Evolutionary conservation across 345 rosid species (phyloP).

Genomic region (Citrus trifoliata): DNA sequence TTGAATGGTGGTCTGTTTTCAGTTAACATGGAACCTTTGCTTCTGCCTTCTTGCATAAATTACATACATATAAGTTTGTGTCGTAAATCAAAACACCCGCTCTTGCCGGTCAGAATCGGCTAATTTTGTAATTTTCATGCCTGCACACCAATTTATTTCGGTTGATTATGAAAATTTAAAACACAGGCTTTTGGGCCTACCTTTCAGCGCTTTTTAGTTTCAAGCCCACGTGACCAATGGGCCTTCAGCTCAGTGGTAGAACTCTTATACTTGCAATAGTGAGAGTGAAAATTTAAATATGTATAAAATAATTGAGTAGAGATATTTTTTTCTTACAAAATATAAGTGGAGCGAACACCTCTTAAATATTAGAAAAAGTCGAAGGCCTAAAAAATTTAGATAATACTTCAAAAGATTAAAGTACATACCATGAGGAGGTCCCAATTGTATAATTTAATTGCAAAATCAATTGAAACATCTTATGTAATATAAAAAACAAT

Average conservation of each 20-base stretch:
- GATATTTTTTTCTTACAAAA: rapidly evolving
- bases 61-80: not conserved
- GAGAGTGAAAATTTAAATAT: rapidly evolving
- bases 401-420: too few species aligned
- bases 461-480: too few species aligned
- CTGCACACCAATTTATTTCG: not conserved
- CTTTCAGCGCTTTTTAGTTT: not conserved
- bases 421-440: rapidly evolving
- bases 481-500: too few species aligned
- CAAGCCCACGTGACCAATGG: not conserved
- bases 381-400: rapidly evolving
- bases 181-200: not conserved
- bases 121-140: not conserved
- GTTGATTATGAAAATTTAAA: too few species aligned
- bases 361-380: rapidly evolving
- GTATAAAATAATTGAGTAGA: rapidly evolving
- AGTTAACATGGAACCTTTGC: not conserved
- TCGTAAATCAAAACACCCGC: constrained; percentile 1
- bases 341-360: rapidly evolving
- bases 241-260: too few species aligned
- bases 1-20: too few species aligned
- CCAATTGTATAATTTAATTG: too few species aligned
- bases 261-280: too few species aligned
- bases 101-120: not conserved
- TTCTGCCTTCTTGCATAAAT: too few species aligned